phyloP scores from a whole-genome alignment of 2,329 filamentous ascomycete genomes.

The Teratosphaeria pseudoeucalypti region DNA sequence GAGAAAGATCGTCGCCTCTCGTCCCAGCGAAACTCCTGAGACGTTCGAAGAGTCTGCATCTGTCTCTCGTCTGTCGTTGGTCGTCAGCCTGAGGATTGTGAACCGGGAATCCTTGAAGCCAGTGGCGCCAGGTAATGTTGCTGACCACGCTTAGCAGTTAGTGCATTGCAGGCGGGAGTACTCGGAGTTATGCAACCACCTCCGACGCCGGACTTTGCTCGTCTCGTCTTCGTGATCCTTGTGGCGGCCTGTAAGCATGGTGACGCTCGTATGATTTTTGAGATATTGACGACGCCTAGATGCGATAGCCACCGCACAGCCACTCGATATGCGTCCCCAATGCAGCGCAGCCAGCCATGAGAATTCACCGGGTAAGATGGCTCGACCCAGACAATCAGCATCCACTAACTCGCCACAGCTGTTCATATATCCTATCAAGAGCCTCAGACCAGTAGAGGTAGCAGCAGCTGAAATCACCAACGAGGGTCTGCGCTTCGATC shows the following conservation, averaged over 20 bases:
- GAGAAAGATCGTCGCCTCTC: neutral
- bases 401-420: conserved; percentile 10
- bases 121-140: neutral
- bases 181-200: neutral
- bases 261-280: neutral
- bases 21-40: too few species aligned
- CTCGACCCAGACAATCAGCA: neutral
- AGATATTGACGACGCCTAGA: neutral
- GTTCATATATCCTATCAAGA: conserved; percentile 27
- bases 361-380: conserved; percentile 21
- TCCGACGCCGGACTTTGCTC: neutral
- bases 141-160: neutral
- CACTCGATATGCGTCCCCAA: neutral
- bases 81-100: neutral
- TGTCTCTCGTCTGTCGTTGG: neutral
- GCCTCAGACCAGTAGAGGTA: conserved; percentile 23
- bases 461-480: conserved; percentile 25
- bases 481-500: conserved; percentile 25
- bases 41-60: neutral
- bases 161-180: neutral
- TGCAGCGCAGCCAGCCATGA: conserved; percentile 13
- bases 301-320: neutral
- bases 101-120: neutral
- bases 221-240: neutral
- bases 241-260: neutral